Evolutionary conservation across 805 yeast genomes (phyloP).

Genomic region (Wickerhamiella kurtzmanii): DNA sequence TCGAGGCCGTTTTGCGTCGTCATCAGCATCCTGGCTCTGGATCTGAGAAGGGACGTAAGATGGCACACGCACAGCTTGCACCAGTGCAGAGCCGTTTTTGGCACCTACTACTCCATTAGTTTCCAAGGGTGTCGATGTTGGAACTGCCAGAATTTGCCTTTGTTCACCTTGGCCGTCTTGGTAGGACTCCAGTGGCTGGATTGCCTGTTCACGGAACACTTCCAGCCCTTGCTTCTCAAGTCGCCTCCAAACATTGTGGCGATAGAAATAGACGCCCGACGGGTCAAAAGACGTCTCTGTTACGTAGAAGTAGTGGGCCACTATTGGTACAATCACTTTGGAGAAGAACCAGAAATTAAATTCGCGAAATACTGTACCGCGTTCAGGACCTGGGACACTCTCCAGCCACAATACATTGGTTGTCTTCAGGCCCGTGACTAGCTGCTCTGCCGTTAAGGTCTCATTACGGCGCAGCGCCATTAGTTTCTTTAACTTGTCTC

Average conservation of each 20-base stretch:
- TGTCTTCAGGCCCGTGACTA: constrained; percentile 29
- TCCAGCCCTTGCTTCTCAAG: constrained; percentile 24
- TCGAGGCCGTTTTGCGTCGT: constrained; percentile 1
- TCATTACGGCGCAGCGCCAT: constrained; percentile 31
- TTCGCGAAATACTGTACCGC: constrained; percentile 29
- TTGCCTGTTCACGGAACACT: constrained; percentile 43
- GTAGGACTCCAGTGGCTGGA: no score
- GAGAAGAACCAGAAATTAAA: constrained; percentile 50
- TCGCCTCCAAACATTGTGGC: constrained; percentile 15
- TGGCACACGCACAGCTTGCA: neutral
- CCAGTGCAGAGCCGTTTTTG: no score
- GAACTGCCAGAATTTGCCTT: constrained; percentile 10
- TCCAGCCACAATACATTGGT: constrained; percentile 44
- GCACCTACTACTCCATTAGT: neutral
- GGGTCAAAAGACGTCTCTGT: constrained; percentile 34
- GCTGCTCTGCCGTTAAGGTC: constrained; percentile 22
- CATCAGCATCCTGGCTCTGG: neutral
- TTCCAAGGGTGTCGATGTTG: constrained; percentile 32
- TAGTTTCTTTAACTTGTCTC: constrained; percentile 27
- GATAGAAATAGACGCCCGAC: constrained; percentile 11
- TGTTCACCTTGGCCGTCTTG: constrained; percentile 35
- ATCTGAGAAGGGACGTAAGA: neutral
- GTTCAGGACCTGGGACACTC: constrained; percentile 24
- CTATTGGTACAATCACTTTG: constrained; percentile 32
- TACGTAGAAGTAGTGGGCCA: constrained; percentile 49